phyloP scores from a whole-genome alignment of 2,329 filamentous ascomycete genomes.

The Aspergillus clavatus region DNA sequence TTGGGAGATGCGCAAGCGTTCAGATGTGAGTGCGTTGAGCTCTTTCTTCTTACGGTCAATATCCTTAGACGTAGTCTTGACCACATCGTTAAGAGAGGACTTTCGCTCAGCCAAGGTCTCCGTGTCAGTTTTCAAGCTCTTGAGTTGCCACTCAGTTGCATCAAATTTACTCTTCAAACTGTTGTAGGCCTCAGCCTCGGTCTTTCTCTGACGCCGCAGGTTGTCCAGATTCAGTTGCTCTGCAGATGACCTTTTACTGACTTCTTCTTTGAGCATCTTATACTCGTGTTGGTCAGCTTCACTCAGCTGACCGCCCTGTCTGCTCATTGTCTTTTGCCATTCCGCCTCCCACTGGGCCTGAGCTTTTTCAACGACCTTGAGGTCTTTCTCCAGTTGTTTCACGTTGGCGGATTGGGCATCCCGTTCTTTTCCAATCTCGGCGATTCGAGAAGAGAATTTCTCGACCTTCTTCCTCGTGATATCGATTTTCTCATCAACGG shows the following conservation, averaged over 20 bases:
- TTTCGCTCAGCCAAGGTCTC: conserved; percentile 65
- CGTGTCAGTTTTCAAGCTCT: conserved; percentile 69
- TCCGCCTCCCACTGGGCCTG: conserved; percentile 83
- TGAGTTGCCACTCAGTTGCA: conserved; percentile 65
- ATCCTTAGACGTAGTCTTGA: conserved; percentile 67
- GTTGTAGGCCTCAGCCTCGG: conserved; percentile 84
- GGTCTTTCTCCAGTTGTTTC: conserved; percentile 71
- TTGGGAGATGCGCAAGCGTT: conserved; percentile 74
- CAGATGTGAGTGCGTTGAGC: conserved; percentile 77
- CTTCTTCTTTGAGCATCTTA: conserved; percentile 74
- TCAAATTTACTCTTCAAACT: conserved; percentile 87
- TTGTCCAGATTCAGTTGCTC: conserved; percentile 82
- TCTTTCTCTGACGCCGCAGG: conserved; percentile 81
- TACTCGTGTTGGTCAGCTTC: conserved; percentile 87
- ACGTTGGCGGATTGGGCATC: conserved; percentile 65
- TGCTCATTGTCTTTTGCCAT: conserved; percentile 77
- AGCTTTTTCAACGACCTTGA: conserved; percentile 81
- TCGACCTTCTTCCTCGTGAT: conserved; percentile 69
- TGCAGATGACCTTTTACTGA: conserved; percentile 73
- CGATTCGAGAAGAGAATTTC: conserved; percentile 62
- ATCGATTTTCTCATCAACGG: conserved; percentile 85
- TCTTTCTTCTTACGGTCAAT: conserved; percentile 86
- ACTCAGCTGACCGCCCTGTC: conserved; percentile 79
- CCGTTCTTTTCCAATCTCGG: conserved; percentile 69
- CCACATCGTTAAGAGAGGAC: conserved; percentile 55